Conservation (phyloP, 2,329 filamentous ascomycete genomes). For the Xylaria sp. region DNA sequence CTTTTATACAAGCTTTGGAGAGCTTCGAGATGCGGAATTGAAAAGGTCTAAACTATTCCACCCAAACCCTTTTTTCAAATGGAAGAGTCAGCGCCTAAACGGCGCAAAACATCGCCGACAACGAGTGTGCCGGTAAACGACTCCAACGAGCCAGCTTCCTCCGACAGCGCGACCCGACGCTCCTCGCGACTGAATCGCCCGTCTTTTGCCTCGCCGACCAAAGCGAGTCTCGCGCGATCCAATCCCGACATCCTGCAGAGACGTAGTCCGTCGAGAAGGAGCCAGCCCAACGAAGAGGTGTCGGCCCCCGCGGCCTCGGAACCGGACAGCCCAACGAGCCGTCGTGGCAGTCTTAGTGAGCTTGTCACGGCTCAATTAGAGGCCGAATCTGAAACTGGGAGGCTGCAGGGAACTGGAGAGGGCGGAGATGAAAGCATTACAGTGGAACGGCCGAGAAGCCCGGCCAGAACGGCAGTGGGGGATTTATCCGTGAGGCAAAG, state of each 20-base stretch:
- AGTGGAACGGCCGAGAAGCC: constrained; percentile 35
- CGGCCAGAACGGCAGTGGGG: constrained; percentile 47
- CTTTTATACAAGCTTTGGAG: not conserved
- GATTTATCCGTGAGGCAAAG: constrained; percentile 53
- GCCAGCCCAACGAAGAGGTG: constrained; percentile 31
- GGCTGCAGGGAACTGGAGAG: constrained; percentile 9
- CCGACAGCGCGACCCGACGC: constrained; percentile 34
- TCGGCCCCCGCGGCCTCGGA: constrained; percentile 40
- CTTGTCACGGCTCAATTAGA: constrained; percentile 50
- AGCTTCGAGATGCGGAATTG: constrained; percentile 20
- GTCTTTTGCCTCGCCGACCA: constrained; percentile 75
- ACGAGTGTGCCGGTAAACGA: constrained; percentile 55
- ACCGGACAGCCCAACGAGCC: constrained; percentile 37
- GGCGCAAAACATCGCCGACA: constrained; percentile 70
- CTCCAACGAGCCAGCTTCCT: constrained; percentile 28
- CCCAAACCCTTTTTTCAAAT: constrained; percentile 48
- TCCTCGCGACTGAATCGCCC: constrained; percentile 55
- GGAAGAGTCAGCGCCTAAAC: constrained; percentile 71
- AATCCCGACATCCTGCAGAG: constrained; percentile 68
- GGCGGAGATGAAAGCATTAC: constrained; percentile 16
- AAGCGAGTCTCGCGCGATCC: constrained; percentile 69
- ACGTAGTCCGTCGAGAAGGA: constrained; percentile 51
- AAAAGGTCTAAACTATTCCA: not conserved
- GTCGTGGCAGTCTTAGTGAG: constrained; percentile 46
- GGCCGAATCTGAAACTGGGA: constrained; percentile 41